Base-by-base conservation (phyloP, 1,139 yeast species). In the Diutina catenulata region DNA sequence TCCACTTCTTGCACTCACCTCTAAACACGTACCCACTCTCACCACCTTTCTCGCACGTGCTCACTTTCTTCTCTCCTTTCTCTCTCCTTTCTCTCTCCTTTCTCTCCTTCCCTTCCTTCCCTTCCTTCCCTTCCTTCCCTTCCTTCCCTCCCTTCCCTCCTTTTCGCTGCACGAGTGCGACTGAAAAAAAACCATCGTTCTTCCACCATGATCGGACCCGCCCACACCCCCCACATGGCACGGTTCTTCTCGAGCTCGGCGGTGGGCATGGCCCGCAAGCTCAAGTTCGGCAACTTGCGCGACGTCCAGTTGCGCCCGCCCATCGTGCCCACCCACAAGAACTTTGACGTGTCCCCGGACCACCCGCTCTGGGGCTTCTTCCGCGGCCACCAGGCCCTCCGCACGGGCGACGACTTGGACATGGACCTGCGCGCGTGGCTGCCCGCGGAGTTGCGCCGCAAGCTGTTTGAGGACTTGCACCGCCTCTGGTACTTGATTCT, bases 351-450 rank as follows among this genome's bases (percentile, higher is more conserved):
- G 22, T 71, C 78, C 18, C 93, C 81, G 11, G 82, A 82, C 53
- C 98, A 91, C 59, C 97, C 98, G 28, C 67, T 91, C 46, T 91
- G 96, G 96, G 93, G 83, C 49, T 91, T 91, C 57, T 91, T 91
- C 62, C 49, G 57, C 15, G 47, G 62, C 14, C 68, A 73, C 43
- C 62, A 69, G 48, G 75, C 77, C 46, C 61, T 80, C 45, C 70
- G 96, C 47, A 58, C 66, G 2, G 55, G 69, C 2, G 72, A 66
- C 4, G 88, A 81, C 18, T 52, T 86, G 31, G 68, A 70, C 41
- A 57, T 64, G 23, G 52, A 50, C 24, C 84, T 94, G 11, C 71
- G 95, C 47, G 65, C 93, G 9, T 93, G 98, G 99, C 63, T 80
- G 7, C 70, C 86, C 42, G 80, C 87, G 10, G 97, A 91, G 54